Base-by-base conservation (phyloP, 192 early-diverging fungal species). In the Coemansia sp. region DNA sequence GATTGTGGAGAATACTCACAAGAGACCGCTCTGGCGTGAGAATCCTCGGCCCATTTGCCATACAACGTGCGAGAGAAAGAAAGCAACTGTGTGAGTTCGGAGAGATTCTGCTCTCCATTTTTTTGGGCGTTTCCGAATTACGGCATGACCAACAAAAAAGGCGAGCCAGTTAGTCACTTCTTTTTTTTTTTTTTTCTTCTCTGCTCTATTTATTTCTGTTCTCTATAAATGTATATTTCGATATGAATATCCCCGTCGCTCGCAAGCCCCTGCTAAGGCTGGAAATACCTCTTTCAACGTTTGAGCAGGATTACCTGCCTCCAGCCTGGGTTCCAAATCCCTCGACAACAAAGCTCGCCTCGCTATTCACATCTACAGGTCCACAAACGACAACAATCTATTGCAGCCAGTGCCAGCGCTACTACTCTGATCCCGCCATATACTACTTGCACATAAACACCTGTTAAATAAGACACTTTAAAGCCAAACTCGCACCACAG, bases 381-480 rank as follows among this genome's bases (percentile, higher is more conserved):
- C 42, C 15, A 44, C 13, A 44, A 12, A 11, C 57, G 6, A 7
- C 31, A 18, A 18, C 31, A 38, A 60, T 81, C 3, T 81, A 81
- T 60, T 81, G 79, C 65, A 81, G 79, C 74, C 79, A 81, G 59
- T 81, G 79, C 74, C 57, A 69, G n/a, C n/a, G 12, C 18, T 81
- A 63, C 38, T 81, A 70, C 65, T 18, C 49, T 8, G 63, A 60
- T 51, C 79, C 79, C 16, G 24, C 64, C 9, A 34, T 65, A 3
- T 81, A 59, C 38, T 76, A 34, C 36, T 34, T 31, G 20, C 79
- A 81, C 33, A 76, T 81, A 16, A 49, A 52, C 33, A 20, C 47
- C 4, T 80, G 78, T 60, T 38, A 43, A 65, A 27, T 70, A 63
- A 27, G 27, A 27, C 27, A 27, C 27, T 27, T 41, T 66, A 75